Percentiles rank a stretch among this genome's conserved stretches.
Evolutionary conservation across 257 asterid genomes (phyloP).

Genomic region (Solanum sparsipilum): DNA sequence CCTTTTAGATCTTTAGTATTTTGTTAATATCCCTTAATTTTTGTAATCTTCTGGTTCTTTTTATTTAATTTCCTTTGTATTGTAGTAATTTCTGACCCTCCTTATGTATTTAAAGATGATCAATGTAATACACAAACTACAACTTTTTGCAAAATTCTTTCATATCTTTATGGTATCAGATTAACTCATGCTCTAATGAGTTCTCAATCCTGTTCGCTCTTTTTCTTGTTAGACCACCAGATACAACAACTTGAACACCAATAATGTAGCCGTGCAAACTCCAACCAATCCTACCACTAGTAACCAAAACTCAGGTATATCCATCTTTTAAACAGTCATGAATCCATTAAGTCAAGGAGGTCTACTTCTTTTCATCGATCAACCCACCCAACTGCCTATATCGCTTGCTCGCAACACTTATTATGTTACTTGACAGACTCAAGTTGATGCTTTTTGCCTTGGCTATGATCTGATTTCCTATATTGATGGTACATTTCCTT

Average conservation of each 20-base stretch:
- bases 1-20: not conserved
- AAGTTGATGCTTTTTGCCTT: not conserved
- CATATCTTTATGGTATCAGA: not conserved
- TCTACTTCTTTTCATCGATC: not conserved
- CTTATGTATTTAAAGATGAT: not conserved
- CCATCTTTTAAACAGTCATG: not conserved
- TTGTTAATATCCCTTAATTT: not conserved
- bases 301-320: not conserved
- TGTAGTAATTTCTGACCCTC: not conserved
- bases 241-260: not conserved
- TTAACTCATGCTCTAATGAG: not conserved
- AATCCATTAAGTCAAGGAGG: not conserved
- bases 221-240: too few species aligned
- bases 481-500: not conserved
- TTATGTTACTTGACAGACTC: not conserved
- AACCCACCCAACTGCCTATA: not conserved
- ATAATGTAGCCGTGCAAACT: too few species aligned
- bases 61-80: too few species aligned
- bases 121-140: too few species aligned
- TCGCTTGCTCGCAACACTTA: not conserved
- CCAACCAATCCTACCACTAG: not conserved
- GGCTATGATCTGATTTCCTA: not conserved
- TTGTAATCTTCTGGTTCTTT: not conserved
- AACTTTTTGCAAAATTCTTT: too few species aligned
- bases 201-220: too few species aligned